A percentile compares a stretch with the other conserved stretches of the same genome.
These are phyloP conservation scores for Physaria fendleri DNA, from an alignment of 345 rosid genomes.

Conservation along the genomic window DNA sequence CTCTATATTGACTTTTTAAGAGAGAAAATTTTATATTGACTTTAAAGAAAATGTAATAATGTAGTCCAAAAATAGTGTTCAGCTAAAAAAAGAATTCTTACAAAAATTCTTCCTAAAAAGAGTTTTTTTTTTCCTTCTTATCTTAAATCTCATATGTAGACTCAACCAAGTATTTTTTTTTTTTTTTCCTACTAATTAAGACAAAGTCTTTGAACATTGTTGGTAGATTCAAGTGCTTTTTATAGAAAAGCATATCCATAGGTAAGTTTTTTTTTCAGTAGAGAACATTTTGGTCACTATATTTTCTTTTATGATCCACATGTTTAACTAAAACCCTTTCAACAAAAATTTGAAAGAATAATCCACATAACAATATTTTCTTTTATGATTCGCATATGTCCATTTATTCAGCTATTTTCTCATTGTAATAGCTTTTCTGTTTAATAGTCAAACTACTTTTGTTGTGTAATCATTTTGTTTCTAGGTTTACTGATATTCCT, in stretches of 20 bases:
- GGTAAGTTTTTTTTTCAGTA: not conserved
- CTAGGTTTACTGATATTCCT: not conserved
- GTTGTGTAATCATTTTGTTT: not conserved
- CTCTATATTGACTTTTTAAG: slow-evolving; percentile 20
- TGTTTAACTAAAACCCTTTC: not conserved
- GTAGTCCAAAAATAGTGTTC: no score
- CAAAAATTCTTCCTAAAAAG: slow-evolving; percentile 10
- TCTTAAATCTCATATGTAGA: slow-evolving; percentile 5
- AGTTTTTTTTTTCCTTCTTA: slow-evolving; percentile 2
- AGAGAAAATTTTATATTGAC: slow-evolving; percentile 19
- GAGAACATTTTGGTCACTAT: not conserved
- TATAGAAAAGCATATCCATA: not conserved
- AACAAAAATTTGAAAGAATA: not conserved
- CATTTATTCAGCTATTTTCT: not conserved
- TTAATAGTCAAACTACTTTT: not conserved
- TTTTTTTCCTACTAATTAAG: slow-evolving; percentile 20
- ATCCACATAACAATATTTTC: not conserved
- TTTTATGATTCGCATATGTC: no score
- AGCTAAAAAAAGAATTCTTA: no score
- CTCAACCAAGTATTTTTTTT: slow-evolving; percentile 24
- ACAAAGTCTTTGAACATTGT: slow-evolving; percentile 9
- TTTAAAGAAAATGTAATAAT: no score
- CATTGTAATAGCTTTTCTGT: not conserved
- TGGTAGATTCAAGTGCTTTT: slow-evolving; percentile 2
- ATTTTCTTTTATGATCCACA: not conserved